Base-by-base conservation (phyloP, 2,329 filamentous ascomycete genomes). In the Nigrospora osmanthi region DNA sequence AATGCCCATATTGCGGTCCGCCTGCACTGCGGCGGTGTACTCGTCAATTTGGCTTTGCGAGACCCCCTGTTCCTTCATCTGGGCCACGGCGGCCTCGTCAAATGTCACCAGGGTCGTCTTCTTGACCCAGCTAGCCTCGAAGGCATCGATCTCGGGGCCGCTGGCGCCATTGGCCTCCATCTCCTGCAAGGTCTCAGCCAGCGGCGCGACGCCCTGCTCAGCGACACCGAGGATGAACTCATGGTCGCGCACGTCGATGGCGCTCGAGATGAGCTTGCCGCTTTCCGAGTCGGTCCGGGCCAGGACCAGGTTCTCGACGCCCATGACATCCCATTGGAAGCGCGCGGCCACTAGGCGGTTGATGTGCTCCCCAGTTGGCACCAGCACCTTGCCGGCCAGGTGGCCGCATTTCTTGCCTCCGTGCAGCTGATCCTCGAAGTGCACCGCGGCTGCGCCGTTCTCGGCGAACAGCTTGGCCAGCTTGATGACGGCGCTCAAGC, bases 311-410 rank as follows among this genome's bases (percentile, higher is more conserved):
- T 95, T 97, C 70, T 98, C 93, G 43, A 81, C 83, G 39, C 91
- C 93, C 91, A 98, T 97, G 55, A 96, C 76, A 59, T 98, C 93
- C 91, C 91, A 98, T 61, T 98, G 93, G 70, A 95, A 96, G 48
- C 93, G 83, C 3, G 91, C 83, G 2, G 93, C 90, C 16, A 89
- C 83, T 5, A 98, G 80, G 28, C 93, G 84, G 70, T 95, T 96
- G 73, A 97, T 95, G 70, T 98, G 93, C 63, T 97, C 93, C 49
- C 89, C 87, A 1, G 90, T 81, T 0, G 93, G 91, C 3, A 97
- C 93, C 10, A 98, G 74, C 2, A 97, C 93, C 65, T 97, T 98
- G 54, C 93, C 93, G 1, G 93, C 93, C 49, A 97, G 72, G 68
- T 98, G 93, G 14, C 93, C 93, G 61, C 93, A 98, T 69, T 97